Evolutionary conservation across 202 grass and related monocot species (phyloP), one percentile per base, ranked within the genome.

Genomic region (Miscanthus sacchariflorus): DNA sequence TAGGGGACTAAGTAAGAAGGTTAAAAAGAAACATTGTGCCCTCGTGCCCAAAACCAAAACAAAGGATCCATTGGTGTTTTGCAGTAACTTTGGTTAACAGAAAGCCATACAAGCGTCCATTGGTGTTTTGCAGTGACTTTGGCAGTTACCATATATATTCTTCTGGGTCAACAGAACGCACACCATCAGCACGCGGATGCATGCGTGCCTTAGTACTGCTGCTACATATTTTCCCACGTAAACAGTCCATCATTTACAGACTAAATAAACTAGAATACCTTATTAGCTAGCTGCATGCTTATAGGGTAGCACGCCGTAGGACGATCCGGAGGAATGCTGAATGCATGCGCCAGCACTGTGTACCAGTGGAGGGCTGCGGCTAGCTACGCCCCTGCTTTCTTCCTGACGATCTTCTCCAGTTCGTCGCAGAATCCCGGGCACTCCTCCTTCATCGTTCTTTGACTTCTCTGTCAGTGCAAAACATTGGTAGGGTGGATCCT

Each of bases 381-480:
- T 70, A 54, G 44, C 43, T 72, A 71, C 3, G 35, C 17, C n/a
- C 28, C 38, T 5, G 87, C 79, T 48, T 83, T 92, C 48, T 83
- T 82, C 46, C 25, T 69, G 58, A 92, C 17, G 45, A 73, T 30
- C 17, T 46, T 86, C 78, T 89, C 90, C 74, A 92, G 10, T 59
- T 79, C 63, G 9, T 86, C 74, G 28, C 90, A 92, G 27, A 89
- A 92, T 25, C 28, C 45, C 1, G 83, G 79, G 10, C 73, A 83
- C 58, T 74, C 56, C 74, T 77, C 78, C 19, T 66, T 74, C 68
- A 83, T 86, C 9, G 73, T 89, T 40, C 67, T 65, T 74, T 74
- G 68, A 44, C 54, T 83, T 89, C 78, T 89, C 90, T 92, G 79
- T 79, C 83, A 89, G 27, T 46, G 61, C 2, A 68, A 88, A 28